These are phyloP conservation scores for Rhododendron molle DNA, from an alignment of 148 eudicot species.

Conservation along the genomic window DNA sequence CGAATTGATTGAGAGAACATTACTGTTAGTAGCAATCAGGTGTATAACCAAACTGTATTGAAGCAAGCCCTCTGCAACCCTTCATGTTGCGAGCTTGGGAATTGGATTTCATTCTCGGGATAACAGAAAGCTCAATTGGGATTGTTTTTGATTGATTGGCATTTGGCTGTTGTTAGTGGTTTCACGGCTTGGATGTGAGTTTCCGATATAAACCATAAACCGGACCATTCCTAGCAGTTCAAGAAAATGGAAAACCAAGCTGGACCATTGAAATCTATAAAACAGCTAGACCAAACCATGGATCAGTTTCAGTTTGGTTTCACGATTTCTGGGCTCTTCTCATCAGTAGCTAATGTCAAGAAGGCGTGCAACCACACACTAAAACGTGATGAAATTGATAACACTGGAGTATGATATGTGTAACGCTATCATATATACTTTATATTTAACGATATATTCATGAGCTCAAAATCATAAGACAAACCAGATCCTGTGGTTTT, in stretches of 20 bases:
- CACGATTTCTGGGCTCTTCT: not conserved
- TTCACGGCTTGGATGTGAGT: not conserved
- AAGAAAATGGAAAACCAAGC: not conserved
- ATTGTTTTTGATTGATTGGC: not conserved
- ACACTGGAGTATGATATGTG: not conserved
- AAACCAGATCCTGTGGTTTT: not conserved
- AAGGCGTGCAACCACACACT: not conserved
- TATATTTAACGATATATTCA: not conserved
- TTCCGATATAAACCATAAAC: not conserved
- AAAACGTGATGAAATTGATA: not conserved
- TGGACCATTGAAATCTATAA: not conserved
- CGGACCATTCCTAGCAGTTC: not conserved
- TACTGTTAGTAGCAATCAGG: not conserved
- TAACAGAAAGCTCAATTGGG: not conserved
- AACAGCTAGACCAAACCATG: not conserved
- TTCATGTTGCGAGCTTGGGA: not conserved
- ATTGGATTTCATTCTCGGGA: not conserved
- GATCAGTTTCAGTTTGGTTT: conserved; percentile 1
- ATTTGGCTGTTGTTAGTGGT: not conserved
- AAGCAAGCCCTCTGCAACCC: not conserved
- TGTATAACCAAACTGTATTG: not conserved
- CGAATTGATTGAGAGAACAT: not conserved
- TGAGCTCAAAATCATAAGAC: not conserved
- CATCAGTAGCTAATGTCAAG: not conserved
- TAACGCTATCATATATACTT: not conserved